Evolutionary conservation across 176 grass and related monocot species (phyloP).

Genomic region (Paspalum notatum): DNA sequence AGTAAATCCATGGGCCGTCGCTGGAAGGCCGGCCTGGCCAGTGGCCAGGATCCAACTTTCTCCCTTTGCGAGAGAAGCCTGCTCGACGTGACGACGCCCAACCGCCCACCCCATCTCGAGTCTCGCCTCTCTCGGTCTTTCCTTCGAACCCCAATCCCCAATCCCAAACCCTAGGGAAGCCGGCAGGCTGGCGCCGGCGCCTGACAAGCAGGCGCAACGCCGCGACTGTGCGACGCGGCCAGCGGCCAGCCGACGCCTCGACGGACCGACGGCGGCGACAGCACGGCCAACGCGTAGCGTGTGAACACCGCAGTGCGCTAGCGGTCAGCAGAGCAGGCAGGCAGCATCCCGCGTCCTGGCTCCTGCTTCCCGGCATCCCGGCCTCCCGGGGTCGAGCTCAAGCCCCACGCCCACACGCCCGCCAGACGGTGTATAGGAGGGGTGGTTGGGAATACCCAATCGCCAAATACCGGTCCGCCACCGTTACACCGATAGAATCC

Average conservation of each 20-base stretch:
- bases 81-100: no score
- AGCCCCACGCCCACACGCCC: background rate
- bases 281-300: constrained; percentile 4
- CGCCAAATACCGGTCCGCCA: background rate
- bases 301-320: background rate
- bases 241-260: background rate
- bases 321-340: background rate
- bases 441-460: constrained; percentile 4
- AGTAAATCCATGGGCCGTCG: background rate
- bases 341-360: background rate
- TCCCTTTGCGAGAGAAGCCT: no score
- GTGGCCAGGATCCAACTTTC: background rate
- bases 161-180: constrained; percentile 24
- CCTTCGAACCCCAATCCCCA: background rate
- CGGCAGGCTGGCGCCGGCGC: constrained; percentile 13
- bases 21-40: background rate
- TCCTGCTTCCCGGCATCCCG: background rate
- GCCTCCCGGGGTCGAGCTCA: background rate
- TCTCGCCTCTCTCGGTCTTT: background rate
- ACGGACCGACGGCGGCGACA: background rate
- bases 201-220: background rate
- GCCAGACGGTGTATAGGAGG: background rate
- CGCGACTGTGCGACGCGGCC: background rate
- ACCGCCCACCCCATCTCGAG: background rate
- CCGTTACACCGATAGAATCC: constrained; percentile 22